Percentiles rank a stretch among this genome's conserved stretches.
These are phyloP conservation scores for Aristolochia contorta DNA, from an alignment of 164 flowering plant species.

Conservation along the genomic window DNA sequence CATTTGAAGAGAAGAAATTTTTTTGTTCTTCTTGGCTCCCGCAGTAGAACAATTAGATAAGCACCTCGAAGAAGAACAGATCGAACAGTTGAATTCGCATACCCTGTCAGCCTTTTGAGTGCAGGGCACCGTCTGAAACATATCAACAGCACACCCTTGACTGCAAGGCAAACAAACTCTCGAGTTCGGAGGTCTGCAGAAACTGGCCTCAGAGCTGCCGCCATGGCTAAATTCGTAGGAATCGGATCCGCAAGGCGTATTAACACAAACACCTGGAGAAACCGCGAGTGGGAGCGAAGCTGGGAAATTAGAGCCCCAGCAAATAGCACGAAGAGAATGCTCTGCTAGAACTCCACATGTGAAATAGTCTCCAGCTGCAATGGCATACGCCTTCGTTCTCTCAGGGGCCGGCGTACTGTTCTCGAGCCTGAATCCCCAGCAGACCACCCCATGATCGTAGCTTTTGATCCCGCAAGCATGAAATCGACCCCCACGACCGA, in stretches of 20 bases:
- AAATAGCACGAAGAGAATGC: slow-evolving; percentile 49
- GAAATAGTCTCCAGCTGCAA: slow-evolving; percentile 93
- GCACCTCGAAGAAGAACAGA: slow-evolving; percentile 54
- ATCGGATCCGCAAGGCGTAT: slow-evolving; percentile 44
- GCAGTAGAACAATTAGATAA: slow-evolving; percentile 43
- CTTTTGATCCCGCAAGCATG: slow-evolving; percentile 87
- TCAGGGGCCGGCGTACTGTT: slow-evolving; percentile 58
- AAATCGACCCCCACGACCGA: slow-evolving; percentile 82
- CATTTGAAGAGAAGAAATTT: slow-evolving; percentile 54
- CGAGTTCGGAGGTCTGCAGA: slow-evolving; percentile 38
- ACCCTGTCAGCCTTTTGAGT: slow-evolving; percentile 33
- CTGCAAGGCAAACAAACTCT: slow-evolving; percentile 72
- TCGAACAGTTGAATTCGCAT: slow-evolving; percentile 68
- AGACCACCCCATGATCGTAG: slow-evolving; percentile 46
- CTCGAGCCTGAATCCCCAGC: slow-evolving; percentile 70
- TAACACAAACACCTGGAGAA: slow-evolving; percentile 59
- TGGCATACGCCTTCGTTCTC: slow-evolving; percentile 43
- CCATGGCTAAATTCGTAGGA: slow-evolving; percentile 38
- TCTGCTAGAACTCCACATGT: slow-evolving; percentile 72
- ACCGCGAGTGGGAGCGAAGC: slow-evolving; percentile 69
- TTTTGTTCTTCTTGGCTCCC: slow-evolving; percentile 19
- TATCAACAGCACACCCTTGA: slow-evolving; percentile 48
- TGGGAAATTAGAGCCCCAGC: slow-evolving; percentile 85
- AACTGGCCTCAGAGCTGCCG: slow-evolving; percentile 15
- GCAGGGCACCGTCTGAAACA: slow-evolving; percentile 48